Conservation (phyloP, 2,329 filamentous ascomycete genomes). For the Ceratocystis destructans region DNA sequence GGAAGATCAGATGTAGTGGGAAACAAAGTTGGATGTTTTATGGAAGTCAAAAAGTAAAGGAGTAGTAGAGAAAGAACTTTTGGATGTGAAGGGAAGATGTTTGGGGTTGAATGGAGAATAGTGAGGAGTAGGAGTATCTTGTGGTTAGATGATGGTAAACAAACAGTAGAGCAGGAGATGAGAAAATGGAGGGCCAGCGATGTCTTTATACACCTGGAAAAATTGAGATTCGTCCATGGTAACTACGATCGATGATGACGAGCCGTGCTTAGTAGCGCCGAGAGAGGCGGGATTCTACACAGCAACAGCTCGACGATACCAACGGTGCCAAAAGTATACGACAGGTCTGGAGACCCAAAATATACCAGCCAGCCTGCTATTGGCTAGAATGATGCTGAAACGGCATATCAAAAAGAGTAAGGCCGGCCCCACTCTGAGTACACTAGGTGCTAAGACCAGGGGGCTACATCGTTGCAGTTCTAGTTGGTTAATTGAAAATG, state of each 20-base stretch:
- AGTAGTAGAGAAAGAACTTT: slow-evolving; percentile 16
- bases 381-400: neutral
- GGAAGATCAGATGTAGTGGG: slow-evolving; percentile 17
- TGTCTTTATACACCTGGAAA: slow-evolving; percentile 16
- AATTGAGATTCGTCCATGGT: neutral
- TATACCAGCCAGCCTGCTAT: neutral
- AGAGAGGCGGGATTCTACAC: slow-evolving; percentile 4
- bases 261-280: slow-evolving; percentile 11
- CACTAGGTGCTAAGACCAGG: slow-evolving; percentile 1
- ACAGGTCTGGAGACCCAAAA: neutral
- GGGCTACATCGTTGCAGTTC: neutral
- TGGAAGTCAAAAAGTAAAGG: neutral
- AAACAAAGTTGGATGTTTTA: slow-evolving; percentile 9
- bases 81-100: neutral
- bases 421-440: neutral
- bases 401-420: neutral
- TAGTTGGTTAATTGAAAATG: neutral
- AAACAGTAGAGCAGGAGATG: neutral
- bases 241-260: slow-evolving; percentile 14
- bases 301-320: neutral
- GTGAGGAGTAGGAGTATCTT: too few relatives aligned
- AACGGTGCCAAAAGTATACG: neutral
- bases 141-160: slow-evolving; percentile 10
- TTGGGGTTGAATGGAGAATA: neutral
- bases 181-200: neutral